Conservation (phyloP, 176 grass and related monocot genomes). For the Raddia guianensis region DNA sequence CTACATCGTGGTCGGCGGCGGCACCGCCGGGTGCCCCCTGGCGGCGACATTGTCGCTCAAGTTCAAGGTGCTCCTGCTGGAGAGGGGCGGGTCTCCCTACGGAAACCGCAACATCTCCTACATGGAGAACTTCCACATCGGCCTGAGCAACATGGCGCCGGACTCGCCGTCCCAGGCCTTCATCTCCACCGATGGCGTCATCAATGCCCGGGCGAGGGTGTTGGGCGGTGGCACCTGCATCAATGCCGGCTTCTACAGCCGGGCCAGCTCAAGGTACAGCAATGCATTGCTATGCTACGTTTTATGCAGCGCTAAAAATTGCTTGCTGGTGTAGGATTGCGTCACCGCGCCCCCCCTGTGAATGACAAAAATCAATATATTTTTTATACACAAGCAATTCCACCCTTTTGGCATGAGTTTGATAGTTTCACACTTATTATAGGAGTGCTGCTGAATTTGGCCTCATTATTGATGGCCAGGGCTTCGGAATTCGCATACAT, state of each 20-base stretch:
- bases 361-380: slow-evolving; percentile 8
- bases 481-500: not conserved
- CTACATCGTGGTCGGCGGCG: slow-evolving; percentile 82
- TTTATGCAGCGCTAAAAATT: not conserved
- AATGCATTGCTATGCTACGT: not conserved
- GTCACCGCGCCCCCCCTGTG: too few species aligned
- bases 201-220: slow-evolving; percentile 77
- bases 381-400: not conserved
- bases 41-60: slow-evolving; percentile 69
- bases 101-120: slow-evolving; percentile 78
- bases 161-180: slow-evolving; percentile 67
- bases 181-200: slow-evolving; percentile 84
- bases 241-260: slow-evolving; percentile 90
- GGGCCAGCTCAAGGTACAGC: slow-evolving; percentile 71
- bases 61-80: slow-evolving; percentile 72
- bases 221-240: slow-evolving; percentile 83
- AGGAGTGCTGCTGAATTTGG: too few species aligned
- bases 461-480: slow-evolving; percentile 1
- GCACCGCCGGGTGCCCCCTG: slow-evolving; percentile 72
- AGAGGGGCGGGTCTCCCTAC: slow-evolving; percentile 71
- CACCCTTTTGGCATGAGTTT: not conserved
- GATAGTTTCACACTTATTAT: too few species aligned
- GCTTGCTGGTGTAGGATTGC: not conserved
- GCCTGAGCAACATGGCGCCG: slow-evolving; percentile 57
- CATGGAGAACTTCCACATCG: slow-evolving; percentile 82